phyloP scores from a whole-genome alignment of 2,329 filamentous ascomycete genomes.

The Blastomyces parvus region DNA sequence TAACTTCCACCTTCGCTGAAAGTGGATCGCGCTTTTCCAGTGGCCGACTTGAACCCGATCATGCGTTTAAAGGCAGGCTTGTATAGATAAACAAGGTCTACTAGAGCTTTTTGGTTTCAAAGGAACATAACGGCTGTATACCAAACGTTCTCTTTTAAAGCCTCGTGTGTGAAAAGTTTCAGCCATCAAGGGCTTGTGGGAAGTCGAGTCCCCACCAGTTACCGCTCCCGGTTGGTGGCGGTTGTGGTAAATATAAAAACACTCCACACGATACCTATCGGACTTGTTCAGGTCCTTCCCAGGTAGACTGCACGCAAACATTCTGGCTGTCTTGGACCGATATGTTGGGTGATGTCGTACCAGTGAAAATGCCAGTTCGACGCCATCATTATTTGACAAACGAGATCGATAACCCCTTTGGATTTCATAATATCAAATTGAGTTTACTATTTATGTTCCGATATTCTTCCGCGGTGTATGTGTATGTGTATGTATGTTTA shows the following conservation, averaged over 20 bases:
- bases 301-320: neutral
- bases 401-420: neutral
- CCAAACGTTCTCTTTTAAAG: neutral
- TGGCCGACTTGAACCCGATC: neutral
- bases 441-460: neutral
- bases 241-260: neutral
- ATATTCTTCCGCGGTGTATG: neutral
- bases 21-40: neutral
- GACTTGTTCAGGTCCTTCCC: neutral
- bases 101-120: neutral
- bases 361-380: neutral
- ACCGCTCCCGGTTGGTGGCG: neutral
- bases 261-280: neutral
- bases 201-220: neutral
- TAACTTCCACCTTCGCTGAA: neutral
- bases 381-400: neutral
- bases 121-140: no score
- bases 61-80: no score
- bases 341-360: neutral
- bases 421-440: neutral
- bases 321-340: neutral
- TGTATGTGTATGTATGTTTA: neutral
- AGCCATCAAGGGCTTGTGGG: neutral
- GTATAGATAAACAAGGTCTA: no score
- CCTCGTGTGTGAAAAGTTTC: neutral